A percentile compares a stretch with the other conserved stretches of the same genome.
These are phyloP conservation scores for Geranomyces michiganensis DNA, from an alignment of 192 early-diverging fungal genomes.

Conservation along the genomic window DNA sequence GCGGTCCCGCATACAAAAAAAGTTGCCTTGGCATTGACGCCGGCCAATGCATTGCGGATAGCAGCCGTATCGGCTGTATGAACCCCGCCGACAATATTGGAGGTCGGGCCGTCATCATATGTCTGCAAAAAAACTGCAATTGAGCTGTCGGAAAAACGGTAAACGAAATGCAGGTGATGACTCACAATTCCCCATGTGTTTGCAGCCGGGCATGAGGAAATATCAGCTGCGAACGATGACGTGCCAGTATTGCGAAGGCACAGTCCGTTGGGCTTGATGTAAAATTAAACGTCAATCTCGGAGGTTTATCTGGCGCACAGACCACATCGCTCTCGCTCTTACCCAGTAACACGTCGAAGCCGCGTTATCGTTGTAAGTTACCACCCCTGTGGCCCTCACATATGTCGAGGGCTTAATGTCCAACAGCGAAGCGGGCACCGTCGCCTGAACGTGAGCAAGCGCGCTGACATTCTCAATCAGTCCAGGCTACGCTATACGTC, in stretches of 20 bases:
- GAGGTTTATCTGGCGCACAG: too few relatives aligned
- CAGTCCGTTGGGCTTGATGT: constrained; percentile 9
- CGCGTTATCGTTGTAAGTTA: constrained; percentile 20
- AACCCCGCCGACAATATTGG: neutral
- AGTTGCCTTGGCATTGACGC: constrained; percentile 27
- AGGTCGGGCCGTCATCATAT: constrained; percentile 30
- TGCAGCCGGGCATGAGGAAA: constrained; percentile 19
- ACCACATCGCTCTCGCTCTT: too few relatives aligned
- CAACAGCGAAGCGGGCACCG: constrained; percentile 24
- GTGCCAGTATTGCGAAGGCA: constrained; percentile 22
- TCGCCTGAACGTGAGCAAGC: constrained; percentile 28
- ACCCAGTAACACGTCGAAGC: constrained; percentile 34
- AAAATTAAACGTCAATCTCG: too few relatives aligned
- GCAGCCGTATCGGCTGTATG: constrained; percentile 24
- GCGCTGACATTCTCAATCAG: too few relatives aligned
- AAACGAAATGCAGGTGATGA: too few relatives aligned
- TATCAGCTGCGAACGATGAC: constrained; percentile 17
- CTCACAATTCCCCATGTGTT: constrained; percentile 24
- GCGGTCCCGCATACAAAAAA: constrained; percentile 41
- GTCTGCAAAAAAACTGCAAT: neutral
- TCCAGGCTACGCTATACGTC: too few relatives aligned
- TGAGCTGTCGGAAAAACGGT: too few relatives aligned
- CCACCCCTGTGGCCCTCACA: constrained; percentile 16
- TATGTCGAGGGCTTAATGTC: constrained; percentile 28
- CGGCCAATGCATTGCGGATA: constrained; percentile 15